Conservation (phyloP, 2,329 filamentous ascomycete genomes). For the Colletotrichum siamense region DNA sequence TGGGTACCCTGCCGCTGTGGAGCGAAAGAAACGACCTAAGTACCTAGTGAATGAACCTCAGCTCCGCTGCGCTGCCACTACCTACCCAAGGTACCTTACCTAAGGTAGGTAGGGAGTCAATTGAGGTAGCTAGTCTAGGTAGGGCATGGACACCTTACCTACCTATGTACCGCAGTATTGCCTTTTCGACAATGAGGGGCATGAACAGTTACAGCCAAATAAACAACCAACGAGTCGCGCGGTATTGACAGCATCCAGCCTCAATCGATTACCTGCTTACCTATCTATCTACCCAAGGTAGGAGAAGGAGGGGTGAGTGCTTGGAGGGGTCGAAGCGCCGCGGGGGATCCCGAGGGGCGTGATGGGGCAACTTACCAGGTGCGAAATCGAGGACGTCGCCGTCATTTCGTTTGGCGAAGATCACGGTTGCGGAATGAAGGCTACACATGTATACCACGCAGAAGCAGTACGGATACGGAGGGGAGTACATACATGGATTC, state of each 20-base stretch:
- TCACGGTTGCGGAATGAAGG: not conserved
- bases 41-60: not conserved
- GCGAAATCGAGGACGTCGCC: not conserved
- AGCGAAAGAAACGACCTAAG: not conserved
- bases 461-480: not conserved
- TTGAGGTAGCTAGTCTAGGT: too few species aligned
- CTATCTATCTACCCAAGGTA: too few species aligned
- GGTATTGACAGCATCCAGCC: too few species aligned
- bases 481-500: not conserved
- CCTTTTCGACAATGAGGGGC: too few species aligned
- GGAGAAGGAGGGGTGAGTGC: not conserved
- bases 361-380: not conserved
- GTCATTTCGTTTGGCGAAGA: constrained; percentile 11
- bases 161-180: too few species aligned
- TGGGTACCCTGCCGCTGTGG: not conserved
- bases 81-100: too few species aligned
- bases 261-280: too few species aligned
- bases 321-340: not conserved
- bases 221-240: too few species aligned
- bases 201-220: too few species aligned
- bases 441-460: not conserved
- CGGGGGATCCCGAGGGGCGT: not conserved
- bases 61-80: not conserved
- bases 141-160: too few species aligned
- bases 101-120: too few species aligned